Percentiles rank a stretch among this genome's conserved stretches.
phyloP scores from a whole-genome alignment of 2,329 filamentous ascomycete genomes.

The Aspergillus sp. region DNA sequence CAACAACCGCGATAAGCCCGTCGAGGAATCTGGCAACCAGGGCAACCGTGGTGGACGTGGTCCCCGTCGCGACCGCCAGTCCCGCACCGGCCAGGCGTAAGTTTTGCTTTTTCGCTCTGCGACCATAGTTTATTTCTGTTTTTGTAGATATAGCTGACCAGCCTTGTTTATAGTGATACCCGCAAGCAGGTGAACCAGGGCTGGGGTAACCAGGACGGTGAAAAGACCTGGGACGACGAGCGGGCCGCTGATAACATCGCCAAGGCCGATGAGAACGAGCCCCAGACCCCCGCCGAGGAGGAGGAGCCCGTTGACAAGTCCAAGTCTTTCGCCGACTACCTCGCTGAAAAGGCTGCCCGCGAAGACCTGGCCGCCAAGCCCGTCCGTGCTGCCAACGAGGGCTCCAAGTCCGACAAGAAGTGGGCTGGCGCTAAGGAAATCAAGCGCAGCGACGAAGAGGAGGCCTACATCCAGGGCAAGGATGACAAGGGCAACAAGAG shows the following conservation, averaged over 20 bases:
- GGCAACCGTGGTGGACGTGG: slow-evolving; percentile 51
- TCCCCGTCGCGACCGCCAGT: slow-evolving; percentile 61
- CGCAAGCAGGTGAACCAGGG: slow-evolving; percentile 67
- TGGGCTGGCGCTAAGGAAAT: slow-evolving; percentile 79
- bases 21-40: slow-evolving; percentile 62
- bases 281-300: slow-evolving; percentile 51
- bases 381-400: slow-evolving; percentile 90
- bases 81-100: slow-evolving; percentile 61
- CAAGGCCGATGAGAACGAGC: slow-evolving; percentile 77
- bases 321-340: slow-evolving; percentile 87
- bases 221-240: slow-evolving; percentile 87
- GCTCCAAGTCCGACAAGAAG: slow-evolving; percentile 83
- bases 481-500: slow-evolving; percentile 66
- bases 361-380: slow-evolving; percentile 63
- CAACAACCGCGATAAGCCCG: slow-evolving; percentile 78
- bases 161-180: slow-evolving; percentile 37
- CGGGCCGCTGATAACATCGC: slow-evolving; percentile 88
- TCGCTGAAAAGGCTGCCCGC: slow-evolving; percentile 73
- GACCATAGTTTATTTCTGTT: not conserved
- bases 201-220: slow-evolving; percentile 82
- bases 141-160: not conserved
- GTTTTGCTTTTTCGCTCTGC: slow-evolving; percentile 24
- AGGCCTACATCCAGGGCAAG: slow-evolving; percentile 70
- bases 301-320: slow-evolving; percentile 77
- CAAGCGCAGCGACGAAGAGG: slow-evolving; percentile 58